Evolutionary conservation across 202 grass and related monocot genomes (phyloP), one percentile per base, ranked within the genome.

Genomic region (Setaria italica): DNA sequence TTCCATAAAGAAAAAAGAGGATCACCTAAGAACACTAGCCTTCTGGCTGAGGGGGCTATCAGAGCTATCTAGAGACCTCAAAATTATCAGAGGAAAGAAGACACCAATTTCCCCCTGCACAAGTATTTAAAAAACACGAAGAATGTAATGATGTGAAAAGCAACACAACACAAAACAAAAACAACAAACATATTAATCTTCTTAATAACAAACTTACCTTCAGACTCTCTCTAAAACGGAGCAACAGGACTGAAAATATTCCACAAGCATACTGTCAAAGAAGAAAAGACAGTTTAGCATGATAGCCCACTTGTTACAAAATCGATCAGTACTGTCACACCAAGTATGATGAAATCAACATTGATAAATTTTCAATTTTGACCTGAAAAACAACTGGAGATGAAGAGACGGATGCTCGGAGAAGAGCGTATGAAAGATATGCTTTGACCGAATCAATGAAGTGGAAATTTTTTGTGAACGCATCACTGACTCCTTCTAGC

Each of bases 371-470:
- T 56, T 35, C 17, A 54, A 53, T 84, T 73, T 33, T 54, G 2
- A 95, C 97, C 97, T 99, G 97, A 91, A 99, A 99, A 82, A 99
- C 92, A 84, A 94, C 77, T 72, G 92, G 88, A 69, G 94, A 92
- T 72, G 96, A 93, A 87, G 97, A 91, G 81, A 99, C 92, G 56
- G 94, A 92, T 66, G 94, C 94, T 48, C 94, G 84, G 72, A 99
- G 85, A 84, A 99, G 89, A 84, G 97, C 92, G 11, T 99, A 99
- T 62, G 94, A 97, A 90, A 99, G 94, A 91, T 99, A 99, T 81
- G 97, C 94, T 88, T 99, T 97, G 82, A 99, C 94, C 35, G 97
- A 99, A 85, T 99, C 97, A 15, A 99, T 99, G 81, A 99, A 99
- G 87, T 99, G 97, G 87, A 99, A 99, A 84, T 97, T 99, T 88